A percentile compares a stretch with the other conserved stretches of the same genome.
Evolutionary conservation across 305 asterid species (phyloP).

Genomic region (Striga hermonthica): DNA sequence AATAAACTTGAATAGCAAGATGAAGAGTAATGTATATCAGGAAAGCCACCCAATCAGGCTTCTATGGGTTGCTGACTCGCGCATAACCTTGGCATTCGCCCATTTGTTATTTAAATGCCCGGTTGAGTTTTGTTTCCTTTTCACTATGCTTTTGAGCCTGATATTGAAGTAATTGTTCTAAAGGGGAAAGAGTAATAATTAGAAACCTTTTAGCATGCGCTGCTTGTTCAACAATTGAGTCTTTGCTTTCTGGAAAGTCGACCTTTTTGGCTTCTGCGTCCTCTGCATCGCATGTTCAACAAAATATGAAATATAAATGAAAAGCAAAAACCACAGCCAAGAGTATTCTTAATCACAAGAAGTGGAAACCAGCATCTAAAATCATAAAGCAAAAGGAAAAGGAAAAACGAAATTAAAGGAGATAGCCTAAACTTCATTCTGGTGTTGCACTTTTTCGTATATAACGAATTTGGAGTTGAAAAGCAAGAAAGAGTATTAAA

Average conservation of each 20-base stretch:
- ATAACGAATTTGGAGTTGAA: background rate
- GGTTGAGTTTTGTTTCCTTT: background rate
- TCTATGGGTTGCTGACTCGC: too few species aligned
- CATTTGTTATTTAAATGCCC: too few species aligned
- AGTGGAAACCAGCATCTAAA: too few species aligned
- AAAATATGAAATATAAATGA: background rate
- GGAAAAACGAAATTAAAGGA: too few species aligned
- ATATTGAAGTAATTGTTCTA: too few species aligned
- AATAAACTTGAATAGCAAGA: background rate
- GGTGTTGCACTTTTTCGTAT: background rate
- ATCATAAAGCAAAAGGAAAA: too few species aligned
- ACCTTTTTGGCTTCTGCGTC: conserved; percentile 6
- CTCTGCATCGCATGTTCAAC: conserved; percentile 16
- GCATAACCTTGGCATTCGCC: too few species aligned
- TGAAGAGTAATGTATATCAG: background rate
- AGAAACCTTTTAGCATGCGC: conserved; percentile 30
- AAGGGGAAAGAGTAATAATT: background rate
- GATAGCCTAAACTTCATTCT: background rate
- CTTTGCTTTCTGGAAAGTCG: conserved; percentile 33
- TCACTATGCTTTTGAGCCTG: background rate
- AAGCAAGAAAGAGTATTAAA: background rate
- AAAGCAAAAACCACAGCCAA: background rate
- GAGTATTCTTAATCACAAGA: background rate
- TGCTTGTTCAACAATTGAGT: conserved; percentile 35
- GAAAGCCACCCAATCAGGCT: background rate